Evolutionary conservation across 192 early-diverging fungal species (phyloP).

Genomic region (Helicostylum pulchrum): DNA sequence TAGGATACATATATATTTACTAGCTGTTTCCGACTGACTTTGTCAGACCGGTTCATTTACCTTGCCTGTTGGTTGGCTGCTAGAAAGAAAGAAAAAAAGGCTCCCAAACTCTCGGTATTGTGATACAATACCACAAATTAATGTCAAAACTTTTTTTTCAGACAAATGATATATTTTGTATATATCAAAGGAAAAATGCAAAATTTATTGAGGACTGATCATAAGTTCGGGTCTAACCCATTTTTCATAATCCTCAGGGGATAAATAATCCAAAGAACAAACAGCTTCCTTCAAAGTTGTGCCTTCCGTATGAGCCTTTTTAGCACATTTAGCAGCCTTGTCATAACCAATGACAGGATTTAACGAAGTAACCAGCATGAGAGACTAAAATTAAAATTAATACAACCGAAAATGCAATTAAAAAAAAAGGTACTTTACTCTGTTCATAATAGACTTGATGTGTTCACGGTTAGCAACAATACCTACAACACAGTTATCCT

Average conservation of each 20-base stretch:
- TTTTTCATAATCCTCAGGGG: constrained; percentile 89
- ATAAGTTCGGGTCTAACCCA: constrained; percentile 84
- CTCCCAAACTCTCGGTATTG: too few relatives aligned
- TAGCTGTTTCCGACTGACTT: too few relatives aligned
- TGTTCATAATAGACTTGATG: constrained; percentile 83
- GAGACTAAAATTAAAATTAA: constrained; percentile 36
- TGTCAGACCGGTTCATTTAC: too few relatives aligned
- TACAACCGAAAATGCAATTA: background rate
- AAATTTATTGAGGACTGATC: too few relatives aligned
- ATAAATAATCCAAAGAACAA: constrained; percentile 79
- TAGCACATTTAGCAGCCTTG: constrained; percentile 91
- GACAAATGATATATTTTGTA: too few relatives aligned
- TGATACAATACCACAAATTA: too few relatives aligned
- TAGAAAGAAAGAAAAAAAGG: too few relatives aligned
- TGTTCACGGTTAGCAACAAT: constrained; percentile 91
- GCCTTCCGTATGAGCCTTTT: constrained; percentile 48
- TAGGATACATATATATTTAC: too few relatives aligned
- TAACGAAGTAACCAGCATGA: constrained; percentile 98
- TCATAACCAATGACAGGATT: constrained; percentile 95
- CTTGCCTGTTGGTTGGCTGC: too few relatives aligned
- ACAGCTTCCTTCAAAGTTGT: constrained; percentile 91
- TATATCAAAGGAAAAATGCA: too few relatives aligned
- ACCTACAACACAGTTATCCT: constrained; percentile 91
- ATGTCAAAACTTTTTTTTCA: too few relatives aligned
- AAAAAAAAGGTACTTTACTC: constrained; percentile 4